Base-by-base conservation (phyloP, 2,329 filamentous ascomycete species). In the Pseudogymnoascus destructans region DNA sequence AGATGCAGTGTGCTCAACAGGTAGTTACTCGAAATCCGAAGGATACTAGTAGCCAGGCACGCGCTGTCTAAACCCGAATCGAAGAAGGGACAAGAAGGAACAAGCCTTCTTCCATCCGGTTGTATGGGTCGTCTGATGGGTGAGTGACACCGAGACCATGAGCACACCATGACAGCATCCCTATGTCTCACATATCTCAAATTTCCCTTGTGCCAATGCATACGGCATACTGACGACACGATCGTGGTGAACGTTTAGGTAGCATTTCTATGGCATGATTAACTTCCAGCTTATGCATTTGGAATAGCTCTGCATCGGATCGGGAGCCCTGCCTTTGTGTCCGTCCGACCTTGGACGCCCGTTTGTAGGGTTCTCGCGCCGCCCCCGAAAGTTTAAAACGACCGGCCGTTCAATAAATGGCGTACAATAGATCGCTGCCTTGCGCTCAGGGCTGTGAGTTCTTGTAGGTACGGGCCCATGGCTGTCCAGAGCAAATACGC, bases 151-250 rank as follows among this genome's bases (percentile, higher is more conserved):
- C 10, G 25, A 52, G 42, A 30, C 42, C 42, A 30, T 52, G 42
- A 52, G 42, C 42, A 52, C 42, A 52, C 42, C 42, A 52, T 52
- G 42, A 52, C 42, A 52, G 42, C 42, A 52, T 52, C 42, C n/a
- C 25, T 17, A 30, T 52, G 42, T 52, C 42, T 52, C 25, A 52
- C 23, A 52, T 52, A 17, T 52, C 23, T 52, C 25, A 52, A 49
- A 52, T 17, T 17, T 30, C 23, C 23, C 23, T 17, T 30, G 13
- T 25, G 40, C 13, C 11, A 10, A 4, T 52, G 42, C 42, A 52
- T 52, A 52, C 42, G 3, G 23, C 42, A 52, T 52, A 30, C 42
- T 52, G 42, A 52, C 42, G 42, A 52, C 42, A 52, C 17, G 23
- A 52, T 52, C 42, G 23, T 6, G 42, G 23, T 52, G 42, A 9